phyloP scores from a whole-genome alignment of 306 rosid species.

The Cicer bijugum region DNA sequence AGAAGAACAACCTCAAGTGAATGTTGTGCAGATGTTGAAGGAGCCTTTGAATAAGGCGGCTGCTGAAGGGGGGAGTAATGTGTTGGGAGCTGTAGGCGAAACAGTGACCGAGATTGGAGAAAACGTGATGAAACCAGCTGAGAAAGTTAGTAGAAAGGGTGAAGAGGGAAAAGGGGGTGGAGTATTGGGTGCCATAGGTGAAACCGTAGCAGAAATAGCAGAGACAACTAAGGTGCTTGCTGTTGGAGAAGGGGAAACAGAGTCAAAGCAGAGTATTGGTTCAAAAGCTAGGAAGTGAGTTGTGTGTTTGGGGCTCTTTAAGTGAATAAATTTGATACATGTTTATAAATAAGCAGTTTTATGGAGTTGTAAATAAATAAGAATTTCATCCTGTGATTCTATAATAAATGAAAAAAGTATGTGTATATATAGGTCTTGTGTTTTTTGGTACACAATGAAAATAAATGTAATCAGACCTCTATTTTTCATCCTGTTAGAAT shows the following conservation, averaged over 20 bases:
- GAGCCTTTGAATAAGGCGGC: constrained; percentile 37
- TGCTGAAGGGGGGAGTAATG: constrained; percentile 37
- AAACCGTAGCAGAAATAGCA: constrained; percentile 66
- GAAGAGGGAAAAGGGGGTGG: constrained; percentile 37
- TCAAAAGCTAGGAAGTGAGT: background rate
- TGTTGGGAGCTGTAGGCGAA: constrained; percentile 52
- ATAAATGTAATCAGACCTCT: background rate
- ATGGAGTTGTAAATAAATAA: constrained; percentile 39
- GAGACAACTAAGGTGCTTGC: constrained; percentile 57
- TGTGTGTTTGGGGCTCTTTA: background rate
- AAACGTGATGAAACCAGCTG: constrained; percentile 41
- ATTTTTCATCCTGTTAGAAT: background rate
- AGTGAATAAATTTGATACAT: background rate
- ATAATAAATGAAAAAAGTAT: background rate
- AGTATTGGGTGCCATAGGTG: constrained; percentile 61
- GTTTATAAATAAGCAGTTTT: background rate
- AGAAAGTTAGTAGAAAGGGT: constrained; percentile 31
- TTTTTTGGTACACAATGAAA: background rate
- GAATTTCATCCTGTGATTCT: background rate
- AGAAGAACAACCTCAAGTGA: background rate
- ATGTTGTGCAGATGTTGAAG: constrained; percentile 36
- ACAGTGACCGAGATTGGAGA: constrained; percentile 48
- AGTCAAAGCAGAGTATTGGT: background rate
- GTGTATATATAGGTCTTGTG: background rate
- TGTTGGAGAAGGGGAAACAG: constrained; percentile 52